A percentile compares a stretch with the other conserved stretches of the same genome.
phyloP scores from a whole-genome alignment of 805 yeast genomes.

The Saccharomycopsis amapae region DNA sequence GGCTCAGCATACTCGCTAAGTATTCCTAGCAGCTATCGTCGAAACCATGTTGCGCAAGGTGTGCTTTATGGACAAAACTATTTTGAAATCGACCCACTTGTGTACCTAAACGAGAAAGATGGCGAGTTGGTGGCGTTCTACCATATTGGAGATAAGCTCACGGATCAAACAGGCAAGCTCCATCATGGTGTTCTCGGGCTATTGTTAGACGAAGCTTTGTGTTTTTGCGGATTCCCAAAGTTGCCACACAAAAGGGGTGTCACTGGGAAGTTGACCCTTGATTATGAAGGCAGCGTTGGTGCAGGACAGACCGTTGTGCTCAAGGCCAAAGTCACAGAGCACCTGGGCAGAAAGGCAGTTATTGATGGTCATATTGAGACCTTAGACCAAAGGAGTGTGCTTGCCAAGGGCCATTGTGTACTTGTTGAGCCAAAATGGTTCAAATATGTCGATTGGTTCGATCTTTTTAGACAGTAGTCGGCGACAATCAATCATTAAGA shows the following conservation, averaged over 20 bases:
- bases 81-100: conserved; percentile 69
- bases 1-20: conserved; percentile 33
- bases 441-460: conserved; percentile 54
- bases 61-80: conserved; percentile 59
- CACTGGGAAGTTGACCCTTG: conserved; percentile 67
- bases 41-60: conserved; percentile 66
- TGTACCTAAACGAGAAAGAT: conserved; percentile 43
- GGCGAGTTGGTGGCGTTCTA: conserved; percentile 57
- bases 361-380: conserved; percentile 54
- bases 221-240: conserved; percentile 76
- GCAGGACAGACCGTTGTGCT: conserved; percentile 53
- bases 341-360: conserved; percentile 74
- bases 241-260: conserved; percentile 83
- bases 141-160: conserved; percentile 48
- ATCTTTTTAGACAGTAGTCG: conserved; percentile 34
- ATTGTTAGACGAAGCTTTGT: conserved; percentile 69
- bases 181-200: conserved; percentile 59
- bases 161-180: conserved; percentile 52
- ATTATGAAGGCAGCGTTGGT: conserved; percentile 39
- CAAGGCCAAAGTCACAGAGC: conserved; percentile 55
- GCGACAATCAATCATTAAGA: too few relatives aligned
- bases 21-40: conserved; percentile 52
- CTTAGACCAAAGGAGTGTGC: conserved; percentile 26
- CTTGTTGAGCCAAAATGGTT: conserved; percentile 89
- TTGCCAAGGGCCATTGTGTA: conserved; percentile 62